Conservation (phyloP, 352 stramenopile genomes). For the Phytopythium oedochilum region DNA sequence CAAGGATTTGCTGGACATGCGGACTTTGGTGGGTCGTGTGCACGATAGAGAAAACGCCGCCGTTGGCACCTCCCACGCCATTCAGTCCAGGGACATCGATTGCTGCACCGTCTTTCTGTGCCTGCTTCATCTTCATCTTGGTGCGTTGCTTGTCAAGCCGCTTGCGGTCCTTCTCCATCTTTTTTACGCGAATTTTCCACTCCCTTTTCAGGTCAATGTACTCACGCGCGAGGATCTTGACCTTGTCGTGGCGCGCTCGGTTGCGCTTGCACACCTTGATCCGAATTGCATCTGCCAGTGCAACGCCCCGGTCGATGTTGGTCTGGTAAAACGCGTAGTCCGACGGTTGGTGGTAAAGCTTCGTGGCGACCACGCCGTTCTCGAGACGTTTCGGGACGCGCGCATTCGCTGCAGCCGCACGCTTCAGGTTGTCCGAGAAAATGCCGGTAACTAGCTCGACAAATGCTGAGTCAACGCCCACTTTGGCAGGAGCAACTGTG, state of each 20-base stretch:
- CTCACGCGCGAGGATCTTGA: conserved; percentile 69
- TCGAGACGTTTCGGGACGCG: conserved; percentile 50
- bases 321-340: conserved; percentile 74
- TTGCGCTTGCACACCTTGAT: conserved; percentile 66
- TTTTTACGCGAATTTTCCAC: conserved; percentile 84
- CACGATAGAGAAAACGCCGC: conserved; percentile 16
- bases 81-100: conserved; percentile 12
- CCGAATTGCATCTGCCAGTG: conserved; percentile 47
- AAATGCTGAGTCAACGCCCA: conserved; percentile 59
- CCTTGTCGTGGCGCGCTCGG: conserved; percentile 51
- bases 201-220: conserved; percentile 78
- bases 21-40: conserved; percentile 37
- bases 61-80: conserved; percentile 9
- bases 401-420: conserved; percentile 45
- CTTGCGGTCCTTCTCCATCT: conserved; percentile 85
- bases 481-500: conserved; percentile 23
- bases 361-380: conserved; percentile 37
- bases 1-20: conserved; percentile 30
- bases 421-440: conserved; percentile 60
- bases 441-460: conserved; percentile 57
- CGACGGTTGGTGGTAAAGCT: conserved; percentile 64
- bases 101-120: conserved; percentile 27
- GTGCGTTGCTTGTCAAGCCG: conserved; percentile 72
- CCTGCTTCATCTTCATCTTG: conserved; percentile 64
- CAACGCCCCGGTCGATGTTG: conserved; percentile 52